Percentiles rank a stretch among this genome's conserved stretches.
Evolutionary conservation across 495 filamentous ascomycete species (phyloP).

Genomic region (Tuber microsphaerosporum): DNA sequence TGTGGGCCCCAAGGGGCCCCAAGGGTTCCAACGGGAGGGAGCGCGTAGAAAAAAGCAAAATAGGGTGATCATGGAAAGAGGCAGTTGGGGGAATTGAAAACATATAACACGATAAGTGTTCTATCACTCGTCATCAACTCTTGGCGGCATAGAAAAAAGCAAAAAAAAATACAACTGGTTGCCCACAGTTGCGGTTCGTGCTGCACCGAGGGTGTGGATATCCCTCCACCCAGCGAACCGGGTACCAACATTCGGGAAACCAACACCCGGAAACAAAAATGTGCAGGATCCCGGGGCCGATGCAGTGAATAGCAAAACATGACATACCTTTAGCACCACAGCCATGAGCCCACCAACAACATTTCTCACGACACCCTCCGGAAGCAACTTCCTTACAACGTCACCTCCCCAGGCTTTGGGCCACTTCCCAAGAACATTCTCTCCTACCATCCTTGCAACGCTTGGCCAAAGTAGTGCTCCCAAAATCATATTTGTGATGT

Average conservation of each 20-base stretch:
- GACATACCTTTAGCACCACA: conserved; percentile 41
- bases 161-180: conserved; percentile 4
- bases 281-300: not conserved
- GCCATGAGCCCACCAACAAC: conserved; percentile 41
- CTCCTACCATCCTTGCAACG: conserved; percentile 37
- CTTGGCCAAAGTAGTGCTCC: conserved; percentile 40
- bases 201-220: not conserved
- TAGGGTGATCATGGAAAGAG: not conserved
- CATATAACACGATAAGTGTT: not conserved
- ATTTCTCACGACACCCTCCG: conserved; percentile 37
- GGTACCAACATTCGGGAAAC: conserved; percentile 6
- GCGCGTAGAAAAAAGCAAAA: not conserved
- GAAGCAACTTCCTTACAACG: conserved; percentile 38
- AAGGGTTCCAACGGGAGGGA: not conserved
- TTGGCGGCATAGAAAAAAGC: not conserved
- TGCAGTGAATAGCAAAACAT: conserved; percentile 3
- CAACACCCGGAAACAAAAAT: conserved; percentile 12
- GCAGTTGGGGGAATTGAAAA: not conserved
- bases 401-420: conserved; percentile 39
- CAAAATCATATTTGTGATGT: conserved; percentile 40
- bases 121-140: conserved; percentile 3
- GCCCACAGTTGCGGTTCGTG: conserved; percentile 8
- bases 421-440: conserved; percentile 37
- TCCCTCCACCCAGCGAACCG: conserved; percentile 5
- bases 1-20: not conserved